Base-by-base conservation (phyloP, 306 rosid species). In the Rosa lucieae region DNA sequence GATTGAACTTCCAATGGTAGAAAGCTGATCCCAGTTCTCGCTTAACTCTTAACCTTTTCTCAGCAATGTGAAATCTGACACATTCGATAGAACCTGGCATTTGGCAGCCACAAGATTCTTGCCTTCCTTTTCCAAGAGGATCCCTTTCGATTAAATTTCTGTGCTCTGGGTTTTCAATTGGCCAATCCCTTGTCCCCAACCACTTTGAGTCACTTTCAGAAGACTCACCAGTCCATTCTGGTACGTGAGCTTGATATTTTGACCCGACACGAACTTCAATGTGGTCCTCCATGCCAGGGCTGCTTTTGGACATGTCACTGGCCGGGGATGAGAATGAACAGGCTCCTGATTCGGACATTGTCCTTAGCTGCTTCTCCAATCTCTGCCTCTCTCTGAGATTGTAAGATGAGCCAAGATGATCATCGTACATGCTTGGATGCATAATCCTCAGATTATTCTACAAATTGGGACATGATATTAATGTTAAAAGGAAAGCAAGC, bases 71-170 rank as follows among this genome's bases (percentile, higher is more conserved):
- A 79, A 90, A 91, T 77, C 84, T 79, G 65, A 85, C 87, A 82
- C 99, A 95, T 51, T 88, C 87, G 23, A 77, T 73, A 62, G 97
- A 91, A 67, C 93, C 93, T 20, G 82, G 82, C 49, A 67, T 82
- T 43, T 63, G 71, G 39, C 98, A 95, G 70, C 91, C 94, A 74
- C 99, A 95, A 3, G 75, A 86, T 69, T 87, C 97, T 72, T 84
- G 90, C 81, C 99, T 87, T 70, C 97, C 99, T 85, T 81, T 93
- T 76, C 98, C 99, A 39, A 91, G 89, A 65, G 90, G 97, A 48
- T 93, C 92, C 83, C 97, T 88, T 85, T 90, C 92, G 49, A 85
- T 82, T 8, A 91, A 85, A 77, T 74, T 77, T 79, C 56, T 82
- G 12, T 80, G 21, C 79, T 83, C 89, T 12, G 42, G 61, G 35